Evolutionary conservation across 2,329 filamentous ascomycete species (phyloP), one percentile per base, ranked within the genome.

Genomic region (Fulvia fulva): DNA sequence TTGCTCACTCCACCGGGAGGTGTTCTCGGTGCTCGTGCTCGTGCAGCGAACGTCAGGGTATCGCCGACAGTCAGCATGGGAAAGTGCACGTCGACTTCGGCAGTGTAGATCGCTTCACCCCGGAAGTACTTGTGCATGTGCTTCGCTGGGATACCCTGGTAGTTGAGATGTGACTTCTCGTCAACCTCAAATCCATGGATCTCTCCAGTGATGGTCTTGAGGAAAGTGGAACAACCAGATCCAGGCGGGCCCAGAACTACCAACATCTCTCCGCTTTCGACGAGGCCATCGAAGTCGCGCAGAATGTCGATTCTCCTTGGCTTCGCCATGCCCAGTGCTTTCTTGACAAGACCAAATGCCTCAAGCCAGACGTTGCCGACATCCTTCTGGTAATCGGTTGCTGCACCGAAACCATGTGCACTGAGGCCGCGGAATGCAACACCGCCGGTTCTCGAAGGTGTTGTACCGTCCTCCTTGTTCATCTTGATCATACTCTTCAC

Each of bases 31-130:
- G 87, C 83, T 56, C 87, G 81, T 5, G 89, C 87, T 19, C 83
- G 79, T 3, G 89, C 88, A 19, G 89, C 89, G 62, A 93, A 93
- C 55, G 84, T 87, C 49, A 93, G 80, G 1, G 90, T 94, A 67
- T 93, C 87, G 53, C 88, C 88, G 45, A 93, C 89, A 1, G 83
- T 86, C 67, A 94, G 75, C 75, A 87, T 83, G 12, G 89, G 88
- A 69, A 92, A 92, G 74, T 92, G 89, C 4, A 89, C 87, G 70
- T 95, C 91, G 34, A 90, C 87, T 73, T 94, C 90, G 59, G 89
- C 89, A 0, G 89, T 92, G 75, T 94, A 94, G 71, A 94, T 92
- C 61, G 89, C 89, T 75, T 95, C 90, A 64, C 90, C 90, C 26
- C 89, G 86, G 76, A 93, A 91, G 61, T 83, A 79, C 11, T 83